Evolutionary conservation across 2,329 filamentous ascomycete species (phyloP), one percentile per base, ranked within the genome.

Genomic region (Xylariales sp.): DNA sequence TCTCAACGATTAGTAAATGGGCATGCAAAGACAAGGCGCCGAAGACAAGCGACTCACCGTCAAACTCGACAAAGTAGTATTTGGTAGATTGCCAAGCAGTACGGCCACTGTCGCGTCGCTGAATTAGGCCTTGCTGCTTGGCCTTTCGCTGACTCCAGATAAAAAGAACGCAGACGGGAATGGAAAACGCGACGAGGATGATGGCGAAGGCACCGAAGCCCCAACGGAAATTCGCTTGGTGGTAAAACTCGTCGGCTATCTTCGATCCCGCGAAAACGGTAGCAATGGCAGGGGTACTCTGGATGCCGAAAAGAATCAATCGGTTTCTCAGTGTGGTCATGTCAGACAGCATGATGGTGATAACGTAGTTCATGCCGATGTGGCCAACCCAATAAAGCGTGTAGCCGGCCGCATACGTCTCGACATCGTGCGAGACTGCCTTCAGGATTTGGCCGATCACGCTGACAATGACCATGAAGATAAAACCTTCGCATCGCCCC

Each of bases 361-460:
- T 76, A 60, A 82, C 76, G 69, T 82, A 83, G 6, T 74, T 67
- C 14, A 83, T 72, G 10, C 80, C 81, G 9, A 80, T 73, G 67
- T 83, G 79, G 28, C 90, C 90, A 48, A 89, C 84, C 76, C 86
- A 88, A 76, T 90, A 91, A 63, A 92, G 86, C 3, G 90, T 87
- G 69, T 89, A 82, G 18, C 84, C 88, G 2, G 87, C 88, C 49
- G 85, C 84, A 74, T 88, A 91, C 3, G 57, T 32, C 34, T 61
- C 56, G 28, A 90, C 81, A 67, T 85, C 84, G 48, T 84, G 80
- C 75, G 84, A 90, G 1, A 82, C 81, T 16, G 90, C 90, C 81
- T 90, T 90, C 77, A 92, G 84, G 71, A 90, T 84, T 74, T 90
- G 86, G 5, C 85, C 83, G 65, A 89, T 77, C 67, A 86, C 79